These are phyloP conservation scores for Friedmanniomyces simplex DNA, from an alignment of 495 filamentous ascomycete species.

Conservation along the genomic window DNA sequence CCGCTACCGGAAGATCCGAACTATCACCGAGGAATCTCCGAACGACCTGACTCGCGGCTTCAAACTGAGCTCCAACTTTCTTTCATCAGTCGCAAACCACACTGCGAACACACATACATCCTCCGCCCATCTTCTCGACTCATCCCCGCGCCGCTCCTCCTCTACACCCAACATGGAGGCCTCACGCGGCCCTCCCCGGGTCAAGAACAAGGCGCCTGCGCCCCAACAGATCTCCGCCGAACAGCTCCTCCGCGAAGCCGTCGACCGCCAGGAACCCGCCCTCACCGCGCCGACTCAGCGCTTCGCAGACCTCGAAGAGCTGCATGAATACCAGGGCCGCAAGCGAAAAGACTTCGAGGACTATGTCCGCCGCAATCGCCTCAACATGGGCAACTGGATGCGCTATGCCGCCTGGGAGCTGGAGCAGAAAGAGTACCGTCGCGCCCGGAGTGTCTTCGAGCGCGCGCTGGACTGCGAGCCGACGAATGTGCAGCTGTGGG, in stretches of 20 bases:
- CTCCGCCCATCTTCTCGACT: too few relatives aligned
- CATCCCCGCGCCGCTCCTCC: neutral
- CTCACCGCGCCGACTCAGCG: slow-evolving; percentile 86
- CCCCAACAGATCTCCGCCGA: slow-evolving; percentile 78
- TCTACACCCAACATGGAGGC: slow-evolving; percentile 58
- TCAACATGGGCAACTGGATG: slow-evolving; percentile 99
- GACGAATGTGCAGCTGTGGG: slow-evolving; percentile 70
- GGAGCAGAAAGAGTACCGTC: slow-evolving; percentile 95
- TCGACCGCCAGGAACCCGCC: slow-evolving; percentile 87
- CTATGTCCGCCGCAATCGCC: slow-evolving; percentile 87
- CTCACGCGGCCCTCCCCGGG: slow-evolving; percentile 84
- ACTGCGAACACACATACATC: too few relatives aligned
- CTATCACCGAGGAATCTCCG: too few relatives aligned
- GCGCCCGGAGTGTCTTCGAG: slow-evolving; percentile 93
- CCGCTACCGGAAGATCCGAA: too few relatives aligned
- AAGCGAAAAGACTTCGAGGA: slow-evolving; percentile 96
- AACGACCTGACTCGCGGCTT: too few relatives aligned
- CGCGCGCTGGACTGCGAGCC: slow-evolving; percentile 85
- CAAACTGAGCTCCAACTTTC: too few relatives aligned
- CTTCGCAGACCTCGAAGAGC: slow-evolving; percentile 92
- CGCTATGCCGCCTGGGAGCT: slow-evolving; percentile 95
- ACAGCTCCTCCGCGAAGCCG: slow-evolving; percentile 93
- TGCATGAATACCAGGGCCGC: slow-evolving; percentile 92
- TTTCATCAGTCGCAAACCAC: too few relatives aligned
- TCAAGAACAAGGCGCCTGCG: slow-evolving; percentile 88